A percentile compares a stretch with the other conserved stretches of the same genome.
Evolutionary conservation across 2,329 filamentous ascomycete species (phyloP).

Genomic region (Coniochaeta prunicola): DNA sequence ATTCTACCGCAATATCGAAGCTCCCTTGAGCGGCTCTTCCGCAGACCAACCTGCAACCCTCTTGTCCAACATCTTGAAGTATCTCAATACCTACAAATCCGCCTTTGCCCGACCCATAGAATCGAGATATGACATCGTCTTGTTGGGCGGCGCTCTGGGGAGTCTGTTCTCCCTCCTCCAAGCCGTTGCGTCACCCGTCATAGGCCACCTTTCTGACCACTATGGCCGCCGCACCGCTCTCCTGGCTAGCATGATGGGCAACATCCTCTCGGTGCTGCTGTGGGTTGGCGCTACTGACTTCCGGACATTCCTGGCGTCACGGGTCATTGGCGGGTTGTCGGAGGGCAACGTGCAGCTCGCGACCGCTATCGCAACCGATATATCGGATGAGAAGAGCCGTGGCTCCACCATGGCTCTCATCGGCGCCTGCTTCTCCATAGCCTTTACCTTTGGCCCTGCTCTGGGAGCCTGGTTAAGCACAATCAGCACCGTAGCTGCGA

Average conservation of each 20-base stretch:
- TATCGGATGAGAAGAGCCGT: slow-evolving; percentile 77
- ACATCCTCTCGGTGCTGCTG: slow-evolving; percentile 85
- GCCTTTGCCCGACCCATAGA: slow-evolving; percentile 89
- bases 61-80: slow-evolving; percentile 70
- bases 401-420: slow-evolving; percentile 94
- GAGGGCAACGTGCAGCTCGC: slow-evolving; percentile 97
- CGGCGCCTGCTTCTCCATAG: slow-evolving; percentile 92
- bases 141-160: slow-evolving; percentile 87
- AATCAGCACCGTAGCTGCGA: slow-evolving; percentile 70
- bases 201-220: slow-evolving; percentile 79
- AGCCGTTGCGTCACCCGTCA: slow-evolving; percentile 84
- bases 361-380: slow-evolving; percentile 92
- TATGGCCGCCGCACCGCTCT: slow-evolving; percentile 83
- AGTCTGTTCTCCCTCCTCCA: slow-evolving; percentile 89
- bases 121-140: slow-evolving; percentile 91
- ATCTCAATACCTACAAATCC: slow-evolving; percentile 91
- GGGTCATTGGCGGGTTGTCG: slow-evolving; percentile 84
- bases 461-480: slow-evolving; percentile 80
- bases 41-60: slow-evolving; percentile 49
- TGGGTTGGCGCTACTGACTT: slow-evolving; percentile 95
- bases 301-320: slow-evolving; percentile 88
- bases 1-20: slow-evolving; percentile 87
- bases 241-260: slow-evolving; percentile 85
- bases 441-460: slow-evolving; percentile 93
- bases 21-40: slow-evolving; percentile 33